Conservation (phyloP, 805 yeast species). For the Saturnispora ahearnii region DNA sequence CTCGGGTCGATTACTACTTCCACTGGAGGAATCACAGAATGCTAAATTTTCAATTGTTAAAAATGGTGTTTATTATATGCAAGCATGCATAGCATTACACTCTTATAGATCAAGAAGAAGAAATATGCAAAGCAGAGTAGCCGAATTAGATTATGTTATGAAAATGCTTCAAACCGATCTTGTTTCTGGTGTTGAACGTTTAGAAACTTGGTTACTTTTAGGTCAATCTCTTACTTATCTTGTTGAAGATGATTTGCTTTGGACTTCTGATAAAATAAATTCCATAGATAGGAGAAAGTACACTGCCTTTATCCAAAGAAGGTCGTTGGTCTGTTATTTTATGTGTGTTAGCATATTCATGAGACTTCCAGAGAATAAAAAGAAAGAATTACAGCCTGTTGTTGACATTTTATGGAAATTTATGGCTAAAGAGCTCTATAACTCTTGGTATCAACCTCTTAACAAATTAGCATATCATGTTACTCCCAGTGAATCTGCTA, state of each 20-base stretch:
- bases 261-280: constrained; percentile 81
- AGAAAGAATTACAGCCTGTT: constrained; percentile 27
- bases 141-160: constrained; percentile 71
- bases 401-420: constrained; percentile 40
- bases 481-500: not conserved
- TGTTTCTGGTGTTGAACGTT: constrained; percentile 51
- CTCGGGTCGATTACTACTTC: constrained; percentile 36
- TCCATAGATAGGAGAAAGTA: constrained; percentile 47
- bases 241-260: constrained; percentile 84
- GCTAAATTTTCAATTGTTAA: constrained; percentile 31
- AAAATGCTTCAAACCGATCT: constrained; percentile 59
- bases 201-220: constrained; percentile 80
- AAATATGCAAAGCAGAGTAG: constrained; percentile 69
- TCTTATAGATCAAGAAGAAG: constrained; percentile 63
- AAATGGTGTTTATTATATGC: constrained; percentile 58
- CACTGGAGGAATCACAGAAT: constrained; percentile 22
- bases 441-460: constrained; percentile 57
- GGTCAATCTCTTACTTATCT: constrained; percentile 71
- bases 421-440: constrained; percentile 50
- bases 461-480: constrained; percentile 47
- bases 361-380: constrained; percentile 15
- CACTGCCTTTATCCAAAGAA: constrained; percentile 60
- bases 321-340: constrained; percentile 60
- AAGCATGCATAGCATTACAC: constrained; percentile 61
- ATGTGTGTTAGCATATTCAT: constrained; percentile 53